Percentiles rank a stretch among this genome's conserved stretches.
phyloP scores from a whole-genome alignment of 2,329 filamentous ascomycete species.

The Cyclaneusma minus region DNA sequence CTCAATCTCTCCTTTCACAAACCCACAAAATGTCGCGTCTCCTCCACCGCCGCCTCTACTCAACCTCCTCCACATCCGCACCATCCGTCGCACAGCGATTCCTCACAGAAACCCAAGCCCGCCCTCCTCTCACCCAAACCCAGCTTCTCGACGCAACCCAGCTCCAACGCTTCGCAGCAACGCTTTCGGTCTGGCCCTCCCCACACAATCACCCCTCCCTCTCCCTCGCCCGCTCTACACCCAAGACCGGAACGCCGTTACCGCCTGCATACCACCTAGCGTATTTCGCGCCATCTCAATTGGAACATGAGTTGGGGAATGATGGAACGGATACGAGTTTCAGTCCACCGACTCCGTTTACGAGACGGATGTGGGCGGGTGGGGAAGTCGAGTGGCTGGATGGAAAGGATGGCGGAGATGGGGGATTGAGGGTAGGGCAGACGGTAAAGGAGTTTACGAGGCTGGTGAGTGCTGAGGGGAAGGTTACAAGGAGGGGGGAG shows the following conservation, averaged over 20 bases:
- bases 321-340: conserved; percentile 47
- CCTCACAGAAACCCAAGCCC: conserved; percentile 24
- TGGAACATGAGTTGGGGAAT: conserved; percentile 35
- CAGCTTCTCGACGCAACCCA: conserved; percentile 48
- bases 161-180: conserved; percentile 43
- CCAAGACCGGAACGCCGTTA: conserved; percentile 29
- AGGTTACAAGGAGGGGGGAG: conserved; percentile 35
- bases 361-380: conserved; percentile 52
- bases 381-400: conserved; percentile 38
- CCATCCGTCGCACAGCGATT: conserved; percentile 22
- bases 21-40: conserved; percentile 10
- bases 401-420: conserved; percentile 3
- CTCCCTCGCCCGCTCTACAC: conserved; percentile 24
- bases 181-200: conserved; percentile 38
- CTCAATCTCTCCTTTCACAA: too few relatives aligned
- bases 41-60: conserved; percentile 9
- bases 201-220: conserved; percentile 13
- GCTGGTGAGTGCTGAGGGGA: conserved; percentile 35
- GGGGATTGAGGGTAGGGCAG: conserved; percentile 35
- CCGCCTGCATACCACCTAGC: conserved; percentile 46
- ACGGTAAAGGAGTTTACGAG: conserved; percentile 38
- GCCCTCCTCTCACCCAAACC: conserved; percentile 24
- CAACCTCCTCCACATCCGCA: conserved; percentile 11
- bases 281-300: conserved; percentile 43
- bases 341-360: conserved; percentile 43